Evolutionary conservation across 208 protist species (phyloP).

Genomic region (Acanthamoeba rhysodes): DNA sequence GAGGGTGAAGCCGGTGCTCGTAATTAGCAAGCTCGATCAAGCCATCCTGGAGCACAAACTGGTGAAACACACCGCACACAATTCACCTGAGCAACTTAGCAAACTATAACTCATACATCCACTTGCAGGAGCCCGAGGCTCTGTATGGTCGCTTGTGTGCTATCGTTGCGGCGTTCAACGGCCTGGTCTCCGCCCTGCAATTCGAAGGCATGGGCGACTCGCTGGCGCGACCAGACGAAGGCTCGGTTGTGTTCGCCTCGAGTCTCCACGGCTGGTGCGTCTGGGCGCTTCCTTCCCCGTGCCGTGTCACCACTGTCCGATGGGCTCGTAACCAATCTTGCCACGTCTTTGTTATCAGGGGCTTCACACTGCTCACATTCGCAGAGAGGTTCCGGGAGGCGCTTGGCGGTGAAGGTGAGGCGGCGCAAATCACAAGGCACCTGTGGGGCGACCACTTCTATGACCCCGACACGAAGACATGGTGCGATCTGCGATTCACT

Average conservation of each 20-base stretch:
- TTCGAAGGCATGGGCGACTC: constrained; percentile 96
- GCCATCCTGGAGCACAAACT: constrained; percentile 96
- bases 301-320: too few species aligned
- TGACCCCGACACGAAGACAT: constrained; percentile 95
- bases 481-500: constrained; percentile 84
- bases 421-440: too few species aligned
- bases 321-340: too few species aligned
- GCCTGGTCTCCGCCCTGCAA: constrained; percentile 98
- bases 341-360: too few species aligned
- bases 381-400: constrained; percentile 95
- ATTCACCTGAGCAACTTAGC: too few species aligned
- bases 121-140: constrained; percentile 83
- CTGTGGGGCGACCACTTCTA: constrained; percentile 99
- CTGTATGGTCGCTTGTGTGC: constrained; percentile 92
- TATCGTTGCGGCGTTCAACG: constrained; percentile 96
- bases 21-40: constrained; percentile 99
- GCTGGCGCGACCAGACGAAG: constrained; percentile 91
- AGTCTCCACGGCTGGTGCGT: constrained; percentile 97
- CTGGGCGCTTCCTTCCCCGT: not conserved
- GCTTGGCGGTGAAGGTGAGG: constrained; percentile 90
- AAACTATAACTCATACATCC: too few species aligned
- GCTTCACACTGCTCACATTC: constrained; percentile 97
- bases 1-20: constrained; percentile 99
- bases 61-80: constrained; percentile 43
- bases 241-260: constrained; percentile 98